phyloP scores from a whole-genome alignment of 2,329 filamentous ascomycete species.

The Scleromitrula shiraiana region DNA sequence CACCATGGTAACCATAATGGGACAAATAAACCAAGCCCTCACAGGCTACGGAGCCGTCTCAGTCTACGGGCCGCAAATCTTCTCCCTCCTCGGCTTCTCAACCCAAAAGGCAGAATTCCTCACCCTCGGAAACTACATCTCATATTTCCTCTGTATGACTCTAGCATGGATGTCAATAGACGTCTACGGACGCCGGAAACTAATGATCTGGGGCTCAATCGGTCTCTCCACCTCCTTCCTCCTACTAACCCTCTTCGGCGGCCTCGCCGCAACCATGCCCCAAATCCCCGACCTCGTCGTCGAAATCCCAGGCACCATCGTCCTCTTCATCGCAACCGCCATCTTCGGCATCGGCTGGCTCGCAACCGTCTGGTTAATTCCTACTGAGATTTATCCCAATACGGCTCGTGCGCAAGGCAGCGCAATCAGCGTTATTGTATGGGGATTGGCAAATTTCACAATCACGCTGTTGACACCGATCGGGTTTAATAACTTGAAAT shows the following conservation, averaged over 20 bases:
- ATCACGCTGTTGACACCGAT: slow-evolving; percentile 54
- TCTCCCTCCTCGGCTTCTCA: slow-evolving; percentile 50
- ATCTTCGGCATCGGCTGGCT: slow-evolving; percentile 55
- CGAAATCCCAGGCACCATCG: slow-evolving; percentile 43
- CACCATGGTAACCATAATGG: slow-evolving; percentile 53
- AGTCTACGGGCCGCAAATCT: slow-evolving; percentile 57
- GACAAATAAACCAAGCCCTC: slow-evolving; percentile 52
- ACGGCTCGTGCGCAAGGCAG: slow-evolving; percentile 56
- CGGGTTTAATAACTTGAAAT: slow-evolving; percentile 50
- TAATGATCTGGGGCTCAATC: slow-evolving; percentile 45
- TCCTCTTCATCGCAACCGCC: slow-evolving; percentile 49
- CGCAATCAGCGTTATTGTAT: slow-evolving; percentile 53
- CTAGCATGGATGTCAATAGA: slow-evolving; percentile 52
- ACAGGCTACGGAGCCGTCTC: slow-evolving; percentile 52
- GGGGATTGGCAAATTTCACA: slow-evolving; percentile 43
- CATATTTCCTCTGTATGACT: slow-evolving; percentile 52
- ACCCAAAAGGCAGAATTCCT: slow-evolving; percentile 44
- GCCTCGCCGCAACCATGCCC: slow-evolving; percentile 36
- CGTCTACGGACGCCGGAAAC: slow-evolving; percentile 43
- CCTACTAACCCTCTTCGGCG: slow-evolving; percentile 44
- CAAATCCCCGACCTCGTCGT: slow-evolving; percentile 35
- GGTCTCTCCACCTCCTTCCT: slow-evolving; percentile 41
- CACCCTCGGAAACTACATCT: slow-evolving; percentile 52
- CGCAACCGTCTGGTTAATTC: slow-evolving; percentile 47
- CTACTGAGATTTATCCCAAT: slow-evolving; percentile 56